A percentile compares a stretch with the other conserved stretches of the same genome.
Evolutionary conservation across 2,329 filamentous ascomycete genomes (phyloP).

Genomic region (Lizonia empirigonia): DNA sequence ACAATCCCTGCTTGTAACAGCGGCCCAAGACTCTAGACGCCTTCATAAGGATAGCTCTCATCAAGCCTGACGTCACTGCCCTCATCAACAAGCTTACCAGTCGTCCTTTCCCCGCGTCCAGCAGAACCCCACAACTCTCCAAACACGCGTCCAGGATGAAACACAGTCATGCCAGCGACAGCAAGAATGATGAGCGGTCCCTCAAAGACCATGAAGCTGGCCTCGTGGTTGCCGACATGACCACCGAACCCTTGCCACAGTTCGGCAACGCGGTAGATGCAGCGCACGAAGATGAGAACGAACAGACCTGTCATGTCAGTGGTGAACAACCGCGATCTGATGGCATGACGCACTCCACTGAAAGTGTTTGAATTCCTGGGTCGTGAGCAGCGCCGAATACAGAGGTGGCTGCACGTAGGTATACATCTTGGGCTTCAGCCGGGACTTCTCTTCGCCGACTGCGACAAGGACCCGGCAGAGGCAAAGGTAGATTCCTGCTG

Average conservation of each 20-base stretch:
- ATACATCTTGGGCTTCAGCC: slow-evolving; percentile 48
- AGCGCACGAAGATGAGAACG: slow-evolving; percentile 53
- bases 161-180: slow-evolving; percentile 50
- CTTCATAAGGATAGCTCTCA: slow-evolving; percentile 16
- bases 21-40: too few relatives aligned
- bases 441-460: slow-evolving; percentile 49
- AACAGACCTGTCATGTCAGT: slow-evolving; percentile 37
- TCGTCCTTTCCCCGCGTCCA: slow-evolving; percentile 27
- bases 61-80: slow-evolving; percentile 17
- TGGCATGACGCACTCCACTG: slow-evolving; percentile 29
- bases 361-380: slow-evolving; percentile 24
- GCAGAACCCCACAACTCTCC: slow-evolving; percentile 33
- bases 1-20: too few relatives aligned
- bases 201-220: slow-evolving; percentile 58
- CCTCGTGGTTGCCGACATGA: slow-evolving; percentile 53
- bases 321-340: background rate
- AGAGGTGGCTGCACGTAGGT: slow-evolving; percentile 51
- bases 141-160: slow-evolving; percentile 51
- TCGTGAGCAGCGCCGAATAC: slow-evolving; percentile 25
- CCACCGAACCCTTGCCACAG: slow-evolving; percentile 53
- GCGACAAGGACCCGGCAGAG: slow-evolving; percentile 60
- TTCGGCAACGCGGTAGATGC: slow-evolving; percentile 55
- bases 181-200: slow-evolving; percentile 58
- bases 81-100: slow-evolving; percentile 15
- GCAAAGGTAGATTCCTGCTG: slow-evolving; percentile 60